phyloP scores from a whole-genome alignment of 257 asterid genomes.

The Salvia hispanica region DNA sequence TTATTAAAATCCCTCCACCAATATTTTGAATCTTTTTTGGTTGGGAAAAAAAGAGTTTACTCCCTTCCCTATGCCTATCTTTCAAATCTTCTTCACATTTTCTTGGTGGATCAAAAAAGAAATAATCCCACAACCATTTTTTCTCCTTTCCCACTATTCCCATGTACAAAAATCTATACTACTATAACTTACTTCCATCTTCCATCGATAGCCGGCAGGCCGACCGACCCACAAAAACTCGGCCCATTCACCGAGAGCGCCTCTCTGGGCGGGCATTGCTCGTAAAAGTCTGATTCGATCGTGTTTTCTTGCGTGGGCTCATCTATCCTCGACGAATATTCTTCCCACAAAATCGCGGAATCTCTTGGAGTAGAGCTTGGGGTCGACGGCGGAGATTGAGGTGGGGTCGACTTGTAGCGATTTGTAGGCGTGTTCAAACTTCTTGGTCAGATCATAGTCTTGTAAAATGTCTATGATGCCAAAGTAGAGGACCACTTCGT shows the following conservation, averaged over 20 bases:
- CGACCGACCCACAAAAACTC: constrained; percentile 29
- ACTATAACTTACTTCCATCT: constrained; percentile 38
- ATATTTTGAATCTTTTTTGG: constrained; percentile 41
- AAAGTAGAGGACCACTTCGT: constrained; percentile 85
- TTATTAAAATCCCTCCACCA: constrained; percentile 53
- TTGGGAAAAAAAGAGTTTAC: constrained; percentile 39
- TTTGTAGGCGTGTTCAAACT: constrained; percentile 92
- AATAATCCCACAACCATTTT: constrained; percentile 40
- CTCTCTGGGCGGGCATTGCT: background rate
- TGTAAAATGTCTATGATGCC: constrained; percentile 93
- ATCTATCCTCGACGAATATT: constrained; percentile 74
- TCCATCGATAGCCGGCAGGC: background rate
- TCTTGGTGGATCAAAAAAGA: constrained; percentile 33
- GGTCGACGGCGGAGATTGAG: constrained; percentile 95
- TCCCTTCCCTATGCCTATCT: constrained; percentile 59
- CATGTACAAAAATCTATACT: constrained; percentile 43
- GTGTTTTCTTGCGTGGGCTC: constrained; percentile 18
- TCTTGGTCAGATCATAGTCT: constrained; percentile 92
- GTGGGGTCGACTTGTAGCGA: constrained; percentile 82
- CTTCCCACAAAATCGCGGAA: constrained; percentile 84
- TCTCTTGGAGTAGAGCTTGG: constrained; percentile 83
- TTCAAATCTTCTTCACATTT: constrained; percentile 35
- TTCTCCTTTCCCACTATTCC: constrained; percentile 24
- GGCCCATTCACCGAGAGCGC: background rate
- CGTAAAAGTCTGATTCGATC: constrained; percentile 29